Evolutionary conservation across 2,329 filamentous ascomycete genomes (phyloP).

Genomic region (Verticillium nonalfalfae): DNA sequence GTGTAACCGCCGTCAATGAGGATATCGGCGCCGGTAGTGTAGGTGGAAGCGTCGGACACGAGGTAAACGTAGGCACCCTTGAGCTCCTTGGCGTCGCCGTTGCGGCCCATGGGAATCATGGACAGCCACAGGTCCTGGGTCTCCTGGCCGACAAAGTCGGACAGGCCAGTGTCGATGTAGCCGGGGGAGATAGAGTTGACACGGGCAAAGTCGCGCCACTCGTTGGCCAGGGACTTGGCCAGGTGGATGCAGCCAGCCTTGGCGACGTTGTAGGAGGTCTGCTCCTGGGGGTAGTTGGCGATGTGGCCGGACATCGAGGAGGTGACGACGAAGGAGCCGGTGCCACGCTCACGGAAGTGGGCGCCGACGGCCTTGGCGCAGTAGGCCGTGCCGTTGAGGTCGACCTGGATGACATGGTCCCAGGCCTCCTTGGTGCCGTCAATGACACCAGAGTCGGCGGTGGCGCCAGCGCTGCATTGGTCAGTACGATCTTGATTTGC

Average conservation of each 20-base stretch:
- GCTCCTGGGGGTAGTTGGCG: conserved; percentile 63
- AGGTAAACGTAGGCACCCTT: conserved; percentile 77
- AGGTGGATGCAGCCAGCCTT: conserved; percentile 49
- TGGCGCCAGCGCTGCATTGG: conserved; percentile 51
- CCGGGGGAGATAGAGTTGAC: conserved; percentile 62
- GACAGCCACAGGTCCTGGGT: conserved; percentile 67
- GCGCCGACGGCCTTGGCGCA: conserved; percentile 58
- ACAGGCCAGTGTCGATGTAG: conserved; percentile 63
- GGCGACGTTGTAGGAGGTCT: conserved; percentile 61
- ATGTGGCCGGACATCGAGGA: conserved; percentile 66
- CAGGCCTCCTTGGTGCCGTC: conserved; percentile 63
- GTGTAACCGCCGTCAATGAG: conserved; percentile 67
- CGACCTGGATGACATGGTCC: conserved; percentile 56
- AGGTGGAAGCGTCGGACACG: conserved; percentile 66
- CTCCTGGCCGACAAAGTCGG: conserved; percentile 56
- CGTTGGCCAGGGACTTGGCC: conserved; percentile 47
- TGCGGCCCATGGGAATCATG: conserved; percentile 69
- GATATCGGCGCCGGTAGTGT: conserved; percentile 67
- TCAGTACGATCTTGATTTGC: neutral
- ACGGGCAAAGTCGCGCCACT: conserved; percentile 63
- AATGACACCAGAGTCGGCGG: conserved; percentile 61
- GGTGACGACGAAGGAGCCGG: conserved; percentile 62
- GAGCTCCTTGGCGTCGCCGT: conserved; percentile 62
- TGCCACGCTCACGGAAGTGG: conserved; percentile 58
- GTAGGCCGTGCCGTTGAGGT: conserved; percentile 66